Conservation (phyloP, 108 stramenopile genomes). For the Fragilariopsis cylindrus region DNA sequence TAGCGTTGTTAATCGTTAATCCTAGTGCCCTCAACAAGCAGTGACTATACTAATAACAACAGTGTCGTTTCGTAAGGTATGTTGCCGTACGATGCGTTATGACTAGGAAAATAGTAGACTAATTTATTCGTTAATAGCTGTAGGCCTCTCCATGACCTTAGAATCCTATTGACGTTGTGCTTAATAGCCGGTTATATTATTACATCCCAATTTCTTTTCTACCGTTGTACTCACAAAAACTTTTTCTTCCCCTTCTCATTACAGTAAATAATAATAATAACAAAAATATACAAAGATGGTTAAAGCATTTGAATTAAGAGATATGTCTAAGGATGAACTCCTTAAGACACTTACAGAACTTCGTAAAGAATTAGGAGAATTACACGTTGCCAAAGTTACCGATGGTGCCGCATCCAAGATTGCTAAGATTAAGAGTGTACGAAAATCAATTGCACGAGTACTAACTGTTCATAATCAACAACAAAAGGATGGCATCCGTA, state of each 20-base stretch:
- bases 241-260: background rate
- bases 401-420: slow-evolving; percentile 98
- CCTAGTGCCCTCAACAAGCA: background rate
- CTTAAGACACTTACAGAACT: slow-evolving; percentile 91
- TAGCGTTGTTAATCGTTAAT: slow-evolving; percentile 4
- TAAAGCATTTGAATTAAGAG: slow-evolving; percentile 95
- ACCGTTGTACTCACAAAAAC: background rate
- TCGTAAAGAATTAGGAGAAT: slow-evolving; percentile 91
- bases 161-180: too few species aligned
- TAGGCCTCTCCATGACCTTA: too few species aligned
- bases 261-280: background rate
- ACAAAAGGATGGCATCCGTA: slow-evolving; percentile 94
- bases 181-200: background rate
- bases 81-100: background rate
- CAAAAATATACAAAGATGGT: slow-evolving; percentile 58
- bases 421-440: slow-evolving; percentile 98
- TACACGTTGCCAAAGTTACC: slow-evolving; percentile 98
- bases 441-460: slow-evolving; percentile 97
- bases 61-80: slow-evolving; percentile 12
- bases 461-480: slow-evolving; percentile 99
- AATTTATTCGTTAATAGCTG: background rate
- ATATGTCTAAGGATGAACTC: slow-evolving; percentile 93
- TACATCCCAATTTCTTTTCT: background rate
- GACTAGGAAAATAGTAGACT: background rate
- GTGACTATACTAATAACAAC: background rate